Evolutionary conservation across 2,329 filamentous ascomycete species (phyloP).

Genomic region (Colletotrichum gloeosporioides): DNA sequence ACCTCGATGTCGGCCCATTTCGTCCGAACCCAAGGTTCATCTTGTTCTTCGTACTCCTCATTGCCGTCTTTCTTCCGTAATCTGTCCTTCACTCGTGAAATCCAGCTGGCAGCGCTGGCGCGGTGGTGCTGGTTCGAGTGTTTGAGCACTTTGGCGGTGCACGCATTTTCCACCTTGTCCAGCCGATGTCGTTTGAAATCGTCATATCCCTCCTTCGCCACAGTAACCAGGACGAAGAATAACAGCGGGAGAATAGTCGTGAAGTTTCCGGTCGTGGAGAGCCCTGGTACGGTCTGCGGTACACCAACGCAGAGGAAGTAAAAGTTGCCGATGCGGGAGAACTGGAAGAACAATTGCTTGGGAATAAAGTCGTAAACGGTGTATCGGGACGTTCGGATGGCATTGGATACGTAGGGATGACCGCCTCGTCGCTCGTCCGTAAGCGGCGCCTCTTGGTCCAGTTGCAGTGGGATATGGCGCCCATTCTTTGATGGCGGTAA

Average conservation of each 20-base stretch:
- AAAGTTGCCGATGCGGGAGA: slow-evolving; percentile 86
- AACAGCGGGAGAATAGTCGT: slow-evolving; percentile 77
- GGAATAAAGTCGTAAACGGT: slow-evolving; percentile 85
- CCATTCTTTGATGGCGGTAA: slow-evolving; percentile 78
- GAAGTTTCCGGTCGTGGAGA: slow-evolving; percentile 77
- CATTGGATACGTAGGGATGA: slow-evolving; percentile 58
- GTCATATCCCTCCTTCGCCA: slow-evolving; percentile 87
- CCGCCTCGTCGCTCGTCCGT: slow-evolving; percentile 54
- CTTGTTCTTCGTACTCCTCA: slow-evolving; percentile 47
- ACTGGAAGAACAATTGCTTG: slow-evolving; percentile 84
- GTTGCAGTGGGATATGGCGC: slow-evolving; percentile 48
- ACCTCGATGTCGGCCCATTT: slow-evolving; percentile 54
- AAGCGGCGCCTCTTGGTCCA: slow-evolving; percentile 44
- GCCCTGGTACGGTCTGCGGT: slow-evolving; percentile 77
- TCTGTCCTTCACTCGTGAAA: not conserved
- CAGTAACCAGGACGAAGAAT: slow-evolving; percentile 81
- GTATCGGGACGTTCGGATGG: slow-evolving; percentile 83
- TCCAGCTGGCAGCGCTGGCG: not conserved
- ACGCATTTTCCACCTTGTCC: slow-evolving; percentile 80
- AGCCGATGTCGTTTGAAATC: slow-evolving; percentile 81
- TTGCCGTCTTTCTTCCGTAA: slow-evolving; percentile 31
- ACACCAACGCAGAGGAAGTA: slow-evolving; percentile 86
- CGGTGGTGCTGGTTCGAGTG: not conserved
- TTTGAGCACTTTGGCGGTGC: slow-evolving; percentile 46
- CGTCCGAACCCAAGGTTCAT: slow-evolving; percentile 54